Conservation (phyloP, 2,329 filamentous ascomycete species). For the Botrytis byssoidea region DNA sequence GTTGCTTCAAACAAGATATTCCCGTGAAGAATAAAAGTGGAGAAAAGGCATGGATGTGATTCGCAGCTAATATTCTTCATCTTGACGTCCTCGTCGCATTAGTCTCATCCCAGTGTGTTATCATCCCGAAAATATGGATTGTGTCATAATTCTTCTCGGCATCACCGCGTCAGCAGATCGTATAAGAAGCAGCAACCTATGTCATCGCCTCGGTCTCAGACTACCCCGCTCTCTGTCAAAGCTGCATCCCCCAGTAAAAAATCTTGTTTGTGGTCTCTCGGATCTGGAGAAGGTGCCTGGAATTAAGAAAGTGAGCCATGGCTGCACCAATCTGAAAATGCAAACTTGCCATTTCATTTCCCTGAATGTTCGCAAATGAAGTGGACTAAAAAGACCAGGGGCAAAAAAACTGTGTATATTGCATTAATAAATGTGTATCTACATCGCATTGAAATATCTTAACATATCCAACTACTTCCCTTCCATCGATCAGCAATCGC, state of each 20-base stretch:
- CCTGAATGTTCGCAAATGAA: background rate
- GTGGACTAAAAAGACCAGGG: background rate
- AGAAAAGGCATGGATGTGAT: background rate
- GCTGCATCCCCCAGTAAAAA: background rate
- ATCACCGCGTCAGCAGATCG: background rate
- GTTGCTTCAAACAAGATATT: background rate
- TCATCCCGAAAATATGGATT: background rate
- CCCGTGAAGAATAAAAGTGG: accelerated
- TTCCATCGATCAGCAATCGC: background rate
- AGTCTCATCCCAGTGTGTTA: background rate
- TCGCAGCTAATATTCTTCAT: background rate
- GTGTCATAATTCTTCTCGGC: too few relatives aligned
- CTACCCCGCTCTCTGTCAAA: background rate
- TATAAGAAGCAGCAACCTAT: background rate
- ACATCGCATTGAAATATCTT: background rate
- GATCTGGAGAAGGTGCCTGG: background rate
- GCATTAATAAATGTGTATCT: background rate
- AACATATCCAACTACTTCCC: background rate
- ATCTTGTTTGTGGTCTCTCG: background rate
- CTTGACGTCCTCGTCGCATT: background rate
- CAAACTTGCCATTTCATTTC: background rate
- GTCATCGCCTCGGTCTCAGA: background rate
- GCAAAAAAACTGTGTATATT: background rate
- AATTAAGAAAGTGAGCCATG: background rate
- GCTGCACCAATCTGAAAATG: background rate